A percentile compares a stretch with the other conserved stretches of the same genome.
Evolutionary conservation across 73 alveolate species (phyloP).

Genomic region (Paraurostyla sp.): DNA sequence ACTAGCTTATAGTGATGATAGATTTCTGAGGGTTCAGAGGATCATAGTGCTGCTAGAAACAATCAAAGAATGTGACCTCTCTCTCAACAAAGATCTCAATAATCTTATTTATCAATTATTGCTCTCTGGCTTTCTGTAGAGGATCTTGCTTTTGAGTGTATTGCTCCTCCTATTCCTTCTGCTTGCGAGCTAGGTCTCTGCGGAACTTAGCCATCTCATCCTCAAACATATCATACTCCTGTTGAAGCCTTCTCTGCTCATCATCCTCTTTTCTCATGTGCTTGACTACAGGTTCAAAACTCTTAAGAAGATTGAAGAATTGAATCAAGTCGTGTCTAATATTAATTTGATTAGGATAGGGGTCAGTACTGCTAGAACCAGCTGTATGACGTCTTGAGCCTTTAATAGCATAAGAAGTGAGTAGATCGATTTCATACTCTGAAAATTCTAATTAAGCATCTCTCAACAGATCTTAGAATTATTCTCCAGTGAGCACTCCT

Average conservation of each 20-base stretch:
- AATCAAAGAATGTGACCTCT: constrained; percentile 63
- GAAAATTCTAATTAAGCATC: constrained; percentile 26
- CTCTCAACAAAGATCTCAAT: constrained; percentile 65
- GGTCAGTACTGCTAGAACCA: not conserved
- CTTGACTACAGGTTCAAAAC: constrained; percentile 56
- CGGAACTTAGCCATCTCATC: constrained; percentile 42
- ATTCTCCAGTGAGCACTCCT: constrained; percentile 65
- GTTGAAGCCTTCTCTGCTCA: not conserved
- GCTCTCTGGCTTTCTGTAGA: not conserved
- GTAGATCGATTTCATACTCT: constrained; percentile 54
- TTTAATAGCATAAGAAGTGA: constrained; percentile 48
- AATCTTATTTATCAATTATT: constrained; percentile 33
- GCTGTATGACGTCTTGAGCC: constrained; percentile 46
- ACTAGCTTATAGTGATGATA: constrained; percentile 22
- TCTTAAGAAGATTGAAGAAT: constrained; percentile 38
- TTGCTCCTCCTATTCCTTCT: constrained; percentile 15
- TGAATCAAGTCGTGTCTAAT: constrained; percentile 36
- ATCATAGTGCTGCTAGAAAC: constrained; percentile 52
- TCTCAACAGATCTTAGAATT: constrained; percentile 49
- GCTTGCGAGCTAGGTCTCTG: constrained; percentile 44
- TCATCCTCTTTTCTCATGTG: constrained; percentile 55
- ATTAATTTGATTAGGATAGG: not conserved
- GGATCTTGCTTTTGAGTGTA: not conserved
- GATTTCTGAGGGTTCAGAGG: constrained; percentile 39
- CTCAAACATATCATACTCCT: constrained; percentile 48